Evolutionary conservation across 2,329 filamentous ascomycete species (phyloP).

Genomic region (Diaporthe longicolla): DNA sequence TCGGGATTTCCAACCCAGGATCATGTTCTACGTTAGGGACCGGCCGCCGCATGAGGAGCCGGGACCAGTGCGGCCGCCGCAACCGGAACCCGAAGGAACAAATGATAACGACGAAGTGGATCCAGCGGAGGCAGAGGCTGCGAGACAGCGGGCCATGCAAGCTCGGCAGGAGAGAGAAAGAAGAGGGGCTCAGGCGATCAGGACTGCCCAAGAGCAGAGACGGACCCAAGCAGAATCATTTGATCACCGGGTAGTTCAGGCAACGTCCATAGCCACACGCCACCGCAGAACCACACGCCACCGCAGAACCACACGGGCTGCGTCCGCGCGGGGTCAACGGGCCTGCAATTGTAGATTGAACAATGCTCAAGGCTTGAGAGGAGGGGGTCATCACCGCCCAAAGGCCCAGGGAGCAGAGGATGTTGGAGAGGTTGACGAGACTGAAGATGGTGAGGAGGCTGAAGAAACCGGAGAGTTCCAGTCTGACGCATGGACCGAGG

Average conservation of each 20-base stretch:
- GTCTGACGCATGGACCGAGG: neutral
- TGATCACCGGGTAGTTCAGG: neutral
- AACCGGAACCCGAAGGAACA: too few relatives aligned
- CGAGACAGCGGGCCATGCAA: neutral
- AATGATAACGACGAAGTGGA: too few relatives aligned
- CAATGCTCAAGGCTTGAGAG: conserved; percentile 31
- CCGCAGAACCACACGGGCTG: neutral
- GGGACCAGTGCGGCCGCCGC: too few relatives aligned
- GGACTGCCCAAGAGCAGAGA: neutral
- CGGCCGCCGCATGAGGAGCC: too few relatives aligned
- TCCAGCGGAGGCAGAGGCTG: neutral
- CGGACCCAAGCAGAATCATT: neutral
- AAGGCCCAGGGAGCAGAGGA: neutral
- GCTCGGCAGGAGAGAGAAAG: neutral
- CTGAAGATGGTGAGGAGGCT: neutral
- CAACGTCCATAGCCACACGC: too few relatives aligned
- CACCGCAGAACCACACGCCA: too few relatives aligned
- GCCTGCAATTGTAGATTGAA: conserved; percentile 8
- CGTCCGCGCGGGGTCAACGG: conserved; percentile 3
- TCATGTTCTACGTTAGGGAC: too few relatives aligned
- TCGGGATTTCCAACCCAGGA: too few relatives aligned
- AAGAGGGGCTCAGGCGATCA: too few relatives aligned
- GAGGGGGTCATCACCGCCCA: conserved; percentile 48
- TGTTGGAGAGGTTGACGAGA: neutral
- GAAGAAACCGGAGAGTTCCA: neutral